Conservation (phyloP, 805 yeast species). For the Cyberlindnera suaveolens region DNA sequence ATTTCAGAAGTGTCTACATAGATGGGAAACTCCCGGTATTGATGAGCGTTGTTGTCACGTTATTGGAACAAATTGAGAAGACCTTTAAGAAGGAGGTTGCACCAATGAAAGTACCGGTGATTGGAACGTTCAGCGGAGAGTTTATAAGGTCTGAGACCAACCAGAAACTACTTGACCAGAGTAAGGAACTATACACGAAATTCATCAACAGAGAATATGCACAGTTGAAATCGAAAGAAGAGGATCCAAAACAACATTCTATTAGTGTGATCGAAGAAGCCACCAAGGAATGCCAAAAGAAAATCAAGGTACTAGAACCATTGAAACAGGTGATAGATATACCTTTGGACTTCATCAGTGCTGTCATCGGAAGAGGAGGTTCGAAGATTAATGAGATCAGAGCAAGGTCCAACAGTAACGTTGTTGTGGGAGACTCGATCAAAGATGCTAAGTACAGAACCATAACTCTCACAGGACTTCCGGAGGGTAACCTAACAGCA, state of each 20-base stretch:
- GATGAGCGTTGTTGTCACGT: background rate
- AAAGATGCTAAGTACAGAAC: constrained; percentile 6
- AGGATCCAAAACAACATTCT: constrained; percentile 4
- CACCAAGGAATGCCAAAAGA: constrained; percentile 3
- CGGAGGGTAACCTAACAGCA: constrained; percentile 14
- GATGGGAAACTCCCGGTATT: background rate
- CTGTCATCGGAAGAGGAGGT: constrained; percentile 13
- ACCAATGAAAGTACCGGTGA: constrained; percentile 8
- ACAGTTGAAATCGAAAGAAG: constrained; percentile 1
- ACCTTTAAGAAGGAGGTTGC: background rate
- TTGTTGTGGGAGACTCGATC: constrained; percentile 11
- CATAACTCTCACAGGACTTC: constrained; percentile 11
- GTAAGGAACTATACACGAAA: constrained; percentile 2
- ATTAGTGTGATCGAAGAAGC: constrained; percentile 8
- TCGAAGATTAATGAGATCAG: constrained; percentile 16
- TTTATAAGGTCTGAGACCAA: constrained; percentile 7
- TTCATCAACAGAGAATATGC: constrained; percentile 5
- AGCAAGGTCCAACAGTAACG: constrained; percentile 14
- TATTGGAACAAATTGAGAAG: background rate
- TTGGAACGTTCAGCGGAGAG: constrained; percentile 1
- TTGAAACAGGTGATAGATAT: constrained; percentile 10
- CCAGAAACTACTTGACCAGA: constrained; percentile 8
- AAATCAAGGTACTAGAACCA: constrained; percentile 5
- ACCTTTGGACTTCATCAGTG: constrained; percentile 12
- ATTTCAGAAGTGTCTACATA: constrained; percentile 7